phyloP scores from a whole-genome alignment of 805 yeast genomes.

The Spathaspora passalidarum region DNA sequence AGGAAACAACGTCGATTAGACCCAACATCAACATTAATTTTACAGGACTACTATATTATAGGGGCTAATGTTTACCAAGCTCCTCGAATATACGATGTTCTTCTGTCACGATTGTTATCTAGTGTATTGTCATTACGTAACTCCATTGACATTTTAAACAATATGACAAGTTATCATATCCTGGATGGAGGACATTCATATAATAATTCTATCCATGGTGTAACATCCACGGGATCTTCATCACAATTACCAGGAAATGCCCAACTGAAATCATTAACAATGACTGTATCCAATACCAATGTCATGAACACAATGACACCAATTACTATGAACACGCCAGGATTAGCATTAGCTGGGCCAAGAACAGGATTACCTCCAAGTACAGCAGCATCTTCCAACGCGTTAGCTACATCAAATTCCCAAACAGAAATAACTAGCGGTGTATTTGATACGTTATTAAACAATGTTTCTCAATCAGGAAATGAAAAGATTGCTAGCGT shows the following conservation, averaged over 20 bases:
- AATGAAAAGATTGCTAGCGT: slow-evolving; percentile 4
- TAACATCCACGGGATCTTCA: slow-evolving; percentile 8
- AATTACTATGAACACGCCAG: slow-evolving; percentile 5
- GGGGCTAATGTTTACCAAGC: slow-evolving; percentile 94
- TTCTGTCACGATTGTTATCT: slow-evolving; percentile 61
- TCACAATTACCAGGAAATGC: slow-evolving; percentile 3
- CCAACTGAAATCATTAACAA: slow-evolving; percentile 5
- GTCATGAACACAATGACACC: slow-evolving; percentile 8
- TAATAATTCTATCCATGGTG: slow-evolving; percentile 10
- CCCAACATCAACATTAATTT: slow-evolving; percentile 41
- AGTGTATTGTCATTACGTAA: slow-evolving; percentile 34
- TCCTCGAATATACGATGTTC: slow-evolving; percentile 68
- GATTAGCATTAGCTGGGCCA: not conserved
- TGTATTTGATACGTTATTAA: slow-evolving; percentile 31
- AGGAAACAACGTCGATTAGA: slow-evolving; percentile 68
- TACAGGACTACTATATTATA: slow-evolving; percentile 81
- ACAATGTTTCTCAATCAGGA: slow-evolving; percentile 15
- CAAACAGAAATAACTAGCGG: slow-evolving; percentile 24
- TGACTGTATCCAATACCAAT: slow-evolving; percentile 6
- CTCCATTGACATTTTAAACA: slow-evolving; percentile 29
- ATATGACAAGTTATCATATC: slow-evolving; percentile 29
- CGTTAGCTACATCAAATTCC: slow-evolving; percentile 1
- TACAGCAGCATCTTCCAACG: not conserved
- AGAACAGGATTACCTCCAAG: not conserved
- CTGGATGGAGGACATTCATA: slow-evolving; percentile 34